phyloP scores from a whole-genome alignment of 1,284 basidiomycete species.

The Puccinia novopanici region DNA sequence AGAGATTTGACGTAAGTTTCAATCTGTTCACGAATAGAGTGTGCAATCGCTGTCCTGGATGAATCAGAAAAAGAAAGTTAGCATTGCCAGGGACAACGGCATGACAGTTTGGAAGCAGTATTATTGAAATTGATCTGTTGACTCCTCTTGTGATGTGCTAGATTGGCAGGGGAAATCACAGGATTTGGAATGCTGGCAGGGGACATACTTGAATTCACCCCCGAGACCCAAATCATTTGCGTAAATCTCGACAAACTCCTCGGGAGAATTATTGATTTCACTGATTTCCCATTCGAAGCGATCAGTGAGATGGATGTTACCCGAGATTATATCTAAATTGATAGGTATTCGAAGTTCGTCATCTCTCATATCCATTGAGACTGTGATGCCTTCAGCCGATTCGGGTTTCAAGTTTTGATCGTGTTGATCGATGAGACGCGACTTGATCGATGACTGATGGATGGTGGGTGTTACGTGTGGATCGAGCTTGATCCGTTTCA shows the following conservation, averaged over 20 bases:
- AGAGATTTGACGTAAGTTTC: constrained; percentile 88
- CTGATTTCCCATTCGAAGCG: constrained; percentile 98
- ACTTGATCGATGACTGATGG: constrained; percentile 19
- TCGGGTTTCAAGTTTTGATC: constrained; percentile 52
- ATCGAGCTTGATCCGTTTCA: constrained; percentile 32
- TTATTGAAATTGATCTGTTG: not conserved
- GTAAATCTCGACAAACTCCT: constrained; percentile 88
- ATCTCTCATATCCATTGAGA: constrained; percentile 31
- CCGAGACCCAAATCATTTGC: constrained; percentile 81
- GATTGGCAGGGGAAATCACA: too few species aligned
- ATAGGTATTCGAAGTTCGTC: constrained; percentile 54
- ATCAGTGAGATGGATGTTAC: constrained; percentile 88
- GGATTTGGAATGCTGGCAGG: not conserved
- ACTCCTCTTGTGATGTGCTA: too few species aligned
- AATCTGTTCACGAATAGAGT: constrained; percentile 93
- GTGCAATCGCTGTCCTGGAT: constrained; percentile 83
- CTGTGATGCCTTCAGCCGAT: constrained; percentile 15
- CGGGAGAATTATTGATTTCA: constrained; percentile 75
- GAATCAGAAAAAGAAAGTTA: not conserved
- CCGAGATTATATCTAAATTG: constrained; percentile 92
- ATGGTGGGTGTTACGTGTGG: not conserved
- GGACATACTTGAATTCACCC: constrained; percentile 83
- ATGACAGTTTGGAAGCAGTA: not conserved
- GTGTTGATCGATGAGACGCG: constrained; percentile 41
- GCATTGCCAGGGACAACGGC: not conserved